These are phyloP conservation scores for Pichia gijzeniarum DNA, from an alignment of 805 yeast species.

Conservation along the genomic window DNA sequence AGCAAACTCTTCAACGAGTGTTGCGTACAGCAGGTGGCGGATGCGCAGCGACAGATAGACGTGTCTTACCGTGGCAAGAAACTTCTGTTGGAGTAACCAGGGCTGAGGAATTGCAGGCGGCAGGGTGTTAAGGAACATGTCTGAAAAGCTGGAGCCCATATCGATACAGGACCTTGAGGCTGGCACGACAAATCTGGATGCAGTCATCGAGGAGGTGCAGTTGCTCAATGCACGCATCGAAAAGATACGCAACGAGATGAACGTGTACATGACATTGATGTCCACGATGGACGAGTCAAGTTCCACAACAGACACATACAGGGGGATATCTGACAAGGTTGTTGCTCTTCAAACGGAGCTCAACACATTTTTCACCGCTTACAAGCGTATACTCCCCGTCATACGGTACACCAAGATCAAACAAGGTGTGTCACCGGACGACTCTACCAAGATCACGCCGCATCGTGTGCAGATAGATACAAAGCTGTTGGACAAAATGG, in stretches of 20 bases:
- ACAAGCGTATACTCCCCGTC: constrained; percentile 42
- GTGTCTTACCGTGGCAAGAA: constrained; percentile 1
- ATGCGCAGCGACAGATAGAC: neutral
- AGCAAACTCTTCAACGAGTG: too few relatives aligned
- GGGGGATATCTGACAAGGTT: constrained; percentile 32
- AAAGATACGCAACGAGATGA: constrained; percentile 35
- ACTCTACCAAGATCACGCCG: constrained; percentile 26
- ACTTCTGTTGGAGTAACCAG: constrained; percentile 3
- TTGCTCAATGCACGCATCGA: constrained; percentile 27
- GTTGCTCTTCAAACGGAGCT: constrained; percentile 32
- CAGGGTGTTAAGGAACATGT: neutral
- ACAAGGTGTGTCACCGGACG: constrained; percentile 45
- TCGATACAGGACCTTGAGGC: constrained; percentile 36
- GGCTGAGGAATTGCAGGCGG: neutral
- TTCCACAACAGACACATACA: constrained; percentile 36
- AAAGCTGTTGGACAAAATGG: constrained; percentile 1
- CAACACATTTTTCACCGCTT: constrained; percentile 37
- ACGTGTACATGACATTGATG: constrained; percentile 29
- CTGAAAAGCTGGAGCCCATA: constrained; percentile 13
- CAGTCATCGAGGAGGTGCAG: constrained; percentile 32
- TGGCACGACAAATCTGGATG: constrained; percentile 32
- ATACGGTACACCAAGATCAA: constrained; percentile 45
- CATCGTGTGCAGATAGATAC: constrained; percentile 20
- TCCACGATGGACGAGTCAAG: constrained; percentile 40
- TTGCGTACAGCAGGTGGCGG: too few relatives aligned